phyloP scores from a whole-genome alignment of 768 basidiomycete species.

The Amanita phalloides region DNA sequence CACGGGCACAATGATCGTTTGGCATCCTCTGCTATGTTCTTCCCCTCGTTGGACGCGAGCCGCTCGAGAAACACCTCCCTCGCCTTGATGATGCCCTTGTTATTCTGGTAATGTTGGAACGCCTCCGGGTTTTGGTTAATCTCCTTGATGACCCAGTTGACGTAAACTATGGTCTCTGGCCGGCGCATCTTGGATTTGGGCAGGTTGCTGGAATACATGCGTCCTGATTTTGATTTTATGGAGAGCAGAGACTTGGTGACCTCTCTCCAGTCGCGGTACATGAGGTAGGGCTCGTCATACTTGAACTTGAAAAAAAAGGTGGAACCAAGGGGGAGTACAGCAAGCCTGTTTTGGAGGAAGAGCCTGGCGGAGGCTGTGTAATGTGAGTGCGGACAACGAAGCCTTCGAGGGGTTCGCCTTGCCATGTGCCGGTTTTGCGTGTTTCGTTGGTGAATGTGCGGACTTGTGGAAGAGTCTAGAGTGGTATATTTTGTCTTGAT shows the following conservation, averaged over 20 bases:
- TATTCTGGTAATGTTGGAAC: conserved; percentile 57
- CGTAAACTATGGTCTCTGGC: conserved; percentile 70
- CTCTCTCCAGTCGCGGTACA: conserved; percentile 98
- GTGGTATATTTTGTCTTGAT: conserved; percentile 59
- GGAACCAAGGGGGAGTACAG: conserved; percentile 63
- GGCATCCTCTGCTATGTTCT: conserved; percentile 9
- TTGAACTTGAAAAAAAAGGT: conserved; percentile 99
- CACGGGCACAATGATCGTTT: conserved; percentile 73
- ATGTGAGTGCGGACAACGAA: conserved; percentile 86
- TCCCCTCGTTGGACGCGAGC: conserved; percentile 40
- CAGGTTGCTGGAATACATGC: conserved; percentile 22
- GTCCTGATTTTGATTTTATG: conserved; percentile 19
- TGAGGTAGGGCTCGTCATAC: conserved; percentile 97
- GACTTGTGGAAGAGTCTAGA: conserved; percentile 58
- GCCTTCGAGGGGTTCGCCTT: conserved; percentile 80
- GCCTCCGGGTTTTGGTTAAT: conserved; percentile 47
- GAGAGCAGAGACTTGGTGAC: too few species aligned
- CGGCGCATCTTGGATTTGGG: conserved; percentile 63
- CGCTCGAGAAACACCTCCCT: conserved; percentile 72
- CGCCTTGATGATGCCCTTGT: conserved; percentile 78
- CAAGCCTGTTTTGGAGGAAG: conserved; percentile 14
- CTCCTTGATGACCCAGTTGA: conserved; percentile 73
- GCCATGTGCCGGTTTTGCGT: conserved; percentile 63
- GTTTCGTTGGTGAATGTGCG: conserved; percentile 60
- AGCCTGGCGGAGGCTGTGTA: conserved; percentile 24